Conservation (phyloP, 2,329 filamentous ascomycete genomes). For the Knufia fluminis region DNA sequence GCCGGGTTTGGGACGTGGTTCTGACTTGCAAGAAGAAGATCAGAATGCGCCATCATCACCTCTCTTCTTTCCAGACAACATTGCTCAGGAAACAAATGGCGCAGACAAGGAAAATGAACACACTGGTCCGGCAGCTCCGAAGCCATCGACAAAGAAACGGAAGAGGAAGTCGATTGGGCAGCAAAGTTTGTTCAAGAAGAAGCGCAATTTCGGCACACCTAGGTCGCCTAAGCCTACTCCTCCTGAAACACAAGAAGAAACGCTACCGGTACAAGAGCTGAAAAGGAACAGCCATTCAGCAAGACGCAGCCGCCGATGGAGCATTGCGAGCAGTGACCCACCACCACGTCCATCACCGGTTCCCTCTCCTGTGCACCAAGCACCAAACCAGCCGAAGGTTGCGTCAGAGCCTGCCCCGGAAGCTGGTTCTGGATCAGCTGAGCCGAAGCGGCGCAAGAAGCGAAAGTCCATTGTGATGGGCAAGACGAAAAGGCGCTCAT, state of each 20-base stretch:
- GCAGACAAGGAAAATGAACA: slow-evolving; percentile 4
- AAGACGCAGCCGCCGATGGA: not conserved
- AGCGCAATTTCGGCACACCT: slow-evolving; percentile 29
- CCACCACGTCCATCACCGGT: not conserved
- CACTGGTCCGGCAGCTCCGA: not conserved
- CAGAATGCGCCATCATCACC: not conserved
- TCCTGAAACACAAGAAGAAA: not conserved
- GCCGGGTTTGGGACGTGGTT: not conserved
- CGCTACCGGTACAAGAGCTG: not conserved
- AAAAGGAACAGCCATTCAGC: not conserved
- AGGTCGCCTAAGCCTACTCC: not conserved
- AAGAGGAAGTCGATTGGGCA: slow-evolving; percentile 8
- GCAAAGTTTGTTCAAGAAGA: slow-evolving; percentile 25
- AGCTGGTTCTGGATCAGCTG: not conserved
- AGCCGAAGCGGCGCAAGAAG: slow-evolving; percentile 12
- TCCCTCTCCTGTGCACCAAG: not conserved
- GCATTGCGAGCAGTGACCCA: not conserved
- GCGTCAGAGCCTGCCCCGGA: too few species aligned
- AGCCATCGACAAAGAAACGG: not conserved
- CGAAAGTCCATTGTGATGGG: slow-evolving; percentile 11
- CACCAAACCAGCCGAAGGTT: not conserved
- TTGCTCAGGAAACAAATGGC: not conserved
- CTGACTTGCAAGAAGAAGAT: not conserved
- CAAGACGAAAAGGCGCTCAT: slow-evolving; percentile 14
- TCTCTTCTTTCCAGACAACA: not conserved